Base-by-base conservation (phyloP, 192 early-diverging fungal species). In the Pecoramyces ruminantium region DNA sequence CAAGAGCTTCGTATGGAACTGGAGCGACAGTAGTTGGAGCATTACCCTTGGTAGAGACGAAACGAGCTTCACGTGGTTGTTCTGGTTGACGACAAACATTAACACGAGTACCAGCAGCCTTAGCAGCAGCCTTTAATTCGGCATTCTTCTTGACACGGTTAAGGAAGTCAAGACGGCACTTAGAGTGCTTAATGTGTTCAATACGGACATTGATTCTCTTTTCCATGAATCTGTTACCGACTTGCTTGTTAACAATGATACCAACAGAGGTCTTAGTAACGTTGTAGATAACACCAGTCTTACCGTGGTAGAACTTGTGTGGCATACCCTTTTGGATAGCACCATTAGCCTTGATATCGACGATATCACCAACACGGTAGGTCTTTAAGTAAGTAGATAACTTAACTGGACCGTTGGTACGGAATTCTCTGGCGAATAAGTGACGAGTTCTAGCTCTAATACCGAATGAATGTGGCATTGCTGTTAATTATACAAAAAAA, bases 241-340 rank as follows among this genome's bases (percentile, higher is more conserved):
- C 97, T 82, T 89, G 90, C 95, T 99, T 99, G 95, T 99, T 88
- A 89, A 98, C 88, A 82, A 99, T 98, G 81, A 99, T 92, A 89
- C 97, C 97, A 82, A 99, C 96, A 81, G 97, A 91, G 82, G 94
- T 93, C 93, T 98, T 98, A 93, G 97, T 97, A 28, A 99, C 97
- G 92, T 99, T 99, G 94, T 95, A 99, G 86, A 99, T 92, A 86
- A 99, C 92, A 84, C 97, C 97, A 83, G 96, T 99, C 86, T 94
- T 94, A 82, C 94, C 96, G 89, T 99, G 97, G 93, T 99, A 99
- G 93, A 93, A 99, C 93, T 98, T 99, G 95, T 99, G 97, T 84
- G 97, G 97, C 94, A 99, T 94, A 88, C 97, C 97, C 93, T 97
- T 96, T 90, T 99, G 97, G 87, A 97, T 88, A 84, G 97, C 96